A percentile compares a stretch with the other conserved stretches of the same genome.
These are phyloP conservation scores for Fusarium xyrophilum DNA, from an alignment of 2,329 filamentous ascomycete genomes.

Conservation along the genomic window DNA sequence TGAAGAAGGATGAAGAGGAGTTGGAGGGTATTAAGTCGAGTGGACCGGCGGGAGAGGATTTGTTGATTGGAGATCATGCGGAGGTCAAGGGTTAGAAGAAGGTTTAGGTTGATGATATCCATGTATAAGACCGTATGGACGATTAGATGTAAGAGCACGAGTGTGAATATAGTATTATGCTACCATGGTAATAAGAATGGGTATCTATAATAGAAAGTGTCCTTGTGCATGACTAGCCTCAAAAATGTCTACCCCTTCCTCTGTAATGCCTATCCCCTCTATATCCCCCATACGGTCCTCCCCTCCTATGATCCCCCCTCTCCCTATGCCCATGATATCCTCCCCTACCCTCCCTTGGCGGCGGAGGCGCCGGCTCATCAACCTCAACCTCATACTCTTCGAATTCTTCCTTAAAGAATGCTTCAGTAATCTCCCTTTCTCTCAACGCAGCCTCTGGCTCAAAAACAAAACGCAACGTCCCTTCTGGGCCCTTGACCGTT, in stretches of 20 bases:
- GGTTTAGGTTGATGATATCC: constrained; percentile 16
- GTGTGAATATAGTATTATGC: background rate
- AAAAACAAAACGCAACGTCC: constrained; percentile 89
- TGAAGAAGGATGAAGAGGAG: constrained; percentile 29
- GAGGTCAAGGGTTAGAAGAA: background rate
- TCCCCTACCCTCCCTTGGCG: constrained; percentile 37
- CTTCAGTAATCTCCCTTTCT: constrained; percentile 72
- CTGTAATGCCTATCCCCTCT: constrained; percentile 46
- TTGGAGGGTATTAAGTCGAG: constrained; percentile 48
- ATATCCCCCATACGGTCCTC: constrained; percentile 46
- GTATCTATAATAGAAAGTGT: constrained; percentile 20
- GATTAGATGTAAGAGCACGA: background rate
- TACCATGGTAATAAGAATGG: background rate
- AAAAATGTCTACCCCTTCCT: constrained; percentile 46
- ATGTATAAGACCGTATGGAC: background rate
- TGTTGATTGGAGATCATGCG: constrained; percentile 29
- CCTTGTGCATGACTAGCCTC: background rate
- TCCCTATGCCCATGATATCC: constrained; percentile 45
- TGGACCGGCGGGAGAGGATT: constrained; percentile 48
- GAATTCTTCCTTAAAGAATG: constrained; percentile 75
- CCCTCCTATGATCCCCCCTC: constrained; percentile 36
- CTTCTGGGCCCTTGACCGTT: constrained; percentile 61
- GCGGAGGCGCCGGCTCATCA: constrained; percentile 63
- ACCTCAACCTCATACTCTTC: constrained; percentile 81
- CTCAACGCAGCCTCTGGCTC: constrained; percentile 75